These are phyloP conservation scores for Aspergillus phoenicis DNA, from an alignment of 2,329 filamentous ascomycete species.

Conservation along the genomic window DNA sequence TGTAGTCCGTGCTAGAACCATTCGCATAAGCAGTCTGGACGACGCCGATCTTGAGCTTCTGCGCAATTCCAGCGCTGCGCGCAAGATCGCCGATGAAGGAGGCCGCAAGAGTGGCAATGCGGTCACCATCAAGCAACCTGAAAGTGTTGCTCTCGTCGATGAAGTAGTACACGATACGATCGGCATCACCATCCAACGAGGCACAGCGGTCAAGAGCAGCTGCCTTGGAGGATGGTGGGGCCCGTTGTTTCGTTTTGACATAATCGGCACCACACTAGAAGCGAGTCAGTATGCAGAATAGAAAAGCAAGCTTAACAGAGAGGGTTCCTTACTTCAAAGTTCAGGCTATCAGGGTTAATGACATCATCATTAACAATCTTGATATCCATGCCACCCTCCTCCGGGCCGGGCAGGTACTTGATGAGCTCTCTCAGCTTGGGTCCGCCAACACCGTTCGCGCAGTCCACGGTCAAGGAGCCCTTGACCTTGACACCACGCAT, in stretches of 20 bases:
- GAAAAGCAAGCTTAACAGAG: neutral
- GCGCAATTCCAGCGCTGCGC: conserved; percentile 73
- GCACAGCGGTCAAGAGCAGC: conserved; percentile 76
- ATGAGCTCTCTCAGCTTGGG: conserved; percentile 85
- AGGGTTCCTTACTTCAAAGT: conserved; percentile 69
- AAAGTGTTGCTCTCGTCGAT: conserved; percentile 79
- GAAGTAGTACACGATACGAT: conserved; percentile 95
- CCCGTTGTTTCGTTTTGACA: conserved; percentile 94
- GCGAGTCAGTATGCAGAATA: conserved; percentile 19
- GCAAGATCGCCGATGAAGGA: conserved; percentile 91
- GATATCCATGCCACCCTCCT: conserved; percentile 73
- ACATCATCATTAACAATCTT: conserved; percentile 92
- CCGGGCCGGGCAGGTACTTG: conserved; percentile 72
- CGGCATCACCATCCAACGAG: conserved; percentile 92
- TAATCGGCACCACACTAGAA: conserved; percentile 86
- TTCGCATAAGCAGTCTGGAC: conserved; percentile 98
- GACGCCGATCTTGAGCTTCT: conserved; percentile 85
- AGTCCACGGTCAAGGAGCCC: conserved; percentile 82
- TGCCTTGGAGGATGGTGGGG: conserved; percentile 79
- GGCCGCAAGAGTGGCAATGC: conserved; percentile 91
- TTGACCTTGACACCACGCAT: conserved; percentile 74
- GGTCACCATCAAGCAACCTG: conserved; percentile 91
- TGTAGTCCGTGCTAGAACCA: conserved; percentile 88
- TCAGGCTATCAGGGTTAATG: conserved; percentile 83
- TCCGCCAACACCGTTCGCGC: conserved; percentile 94